Evolutionary conservation across 1,284 basidiomycete genomes (phyloP), one percentile per base, ranked within the genome.

Genomic region (Cutaneotrichosporon sp.): DNA sequence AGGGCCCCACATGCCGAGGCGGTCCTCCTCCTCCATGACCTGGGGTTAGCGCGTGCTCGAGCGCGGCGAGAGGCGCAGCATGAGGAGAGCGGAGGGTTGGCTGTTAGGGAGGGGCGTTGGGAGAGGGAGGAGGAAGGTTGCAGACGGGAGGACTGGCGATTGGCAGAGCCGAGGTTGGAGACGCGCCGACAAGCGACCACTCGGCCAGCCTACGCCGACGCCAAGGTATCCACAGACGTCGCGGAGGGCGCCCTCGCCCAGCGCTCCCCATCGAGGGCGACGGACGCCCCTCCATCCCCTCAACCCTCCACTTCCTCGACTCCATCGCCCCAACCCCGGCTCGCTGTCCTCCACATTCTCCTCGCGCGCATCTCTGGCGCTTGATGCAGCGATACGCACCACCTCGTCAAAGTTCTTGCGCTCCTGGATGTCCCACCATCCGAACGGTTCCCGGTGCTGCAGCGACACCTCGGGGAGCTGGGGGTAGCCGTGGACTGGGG

Each of bases 1-100:
- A 18, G 91, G 91, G 50, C 89, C 89, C 91, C 90, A 94, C 89
- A 94, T 91, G 50, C 88, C 89, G 64, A 89, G 81, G 24, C 89
- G 81, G 72, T 95, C 92, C 69, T 93, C 90, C 72, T 87, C 84
- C 79, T 92, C 90, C 69, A 92, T 91, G 36, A 93, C 76, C 91
- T 93, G 72, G 25, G 7, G 58, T 59, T n/a, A 69, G 60, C n/a
- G n/a, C n/a, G n/a, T n/a, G n/a, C n/a, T n/a, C n/a, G n/a, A n/a
- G n/a, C n/a, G n/a, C n/a, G n/a, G n/a, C n/a, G n/a, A n/a, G n/a
- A n/a, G n/a, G n/a, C n/a, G n/a, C n/a, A n/a, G n/a, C 52, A 16
- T 20, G 43, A 14, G 33, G 3, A 38, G 50, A 7, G 25, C 2
- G 7, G 46, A 6, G 31, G 14, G 27, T 29, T n/a, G n/a, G n/a